Evolutionary conservation across 257 asterid species (phyloP), one percentile per base, ranked within the genome.

Genomic region (Asclepias syriaca): DNA sequence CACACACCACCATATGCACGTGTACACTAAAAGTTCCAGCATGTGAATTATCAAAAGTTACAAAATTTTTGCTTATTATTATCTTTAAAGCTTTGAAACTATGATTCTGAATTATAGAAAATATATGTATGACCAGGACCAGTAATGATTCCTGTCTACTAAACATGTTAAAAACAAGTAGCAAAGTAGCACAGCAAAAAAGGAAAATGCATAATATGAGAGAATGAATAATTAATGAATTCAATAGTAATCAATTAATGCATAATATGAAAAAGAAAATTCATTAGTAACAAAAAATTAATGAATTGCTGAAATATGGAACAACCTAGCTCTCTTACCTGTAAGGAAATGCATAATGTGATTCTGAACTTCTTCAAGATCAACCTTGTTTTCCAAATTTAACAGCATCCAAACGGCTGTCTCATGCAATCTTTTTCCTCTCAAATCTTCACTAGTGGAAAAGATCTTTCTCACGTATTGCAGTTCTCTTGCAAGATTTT

Each of bases 391-490:
- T 61, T 83, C 85, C 83, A 94, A 79, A 80, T 77, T 87, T 39
- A 88, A 78, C 77, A 84, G 86, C 95, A 89, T 80, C 79, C 86
- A 80, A 69, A 78, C 79, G 15, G 95, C 90, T 55, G 82, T 71
- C 54, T 82, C 96, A 79, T 85, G 88, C 72, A 94, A 87, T 55
- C 71, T 87, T 76, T 87, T 88, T 65, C 99, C 99, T 80, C 97
- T 88, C 53, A 75, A 77, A 81, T 94, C 99, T 74, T 91, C 89
- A 50, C 97, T 88, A 66, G 86, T 83, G 78, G 54, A 59, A 77
- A 94, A 94, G 79, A 94, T 80, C 73, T 84, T 87, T 71, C 89
- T 85, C 37, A 91, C 96, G 37, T 87, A 85, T 78, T 89, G 97
- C 66, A 94, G 93, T 81, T 94, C 99, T 75, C 88, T 83, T 45